Base-by-base conservation (phyloP, 2,329 filamentous ascomycete species). In the Pseudogymnoascus sp. region DNA sequence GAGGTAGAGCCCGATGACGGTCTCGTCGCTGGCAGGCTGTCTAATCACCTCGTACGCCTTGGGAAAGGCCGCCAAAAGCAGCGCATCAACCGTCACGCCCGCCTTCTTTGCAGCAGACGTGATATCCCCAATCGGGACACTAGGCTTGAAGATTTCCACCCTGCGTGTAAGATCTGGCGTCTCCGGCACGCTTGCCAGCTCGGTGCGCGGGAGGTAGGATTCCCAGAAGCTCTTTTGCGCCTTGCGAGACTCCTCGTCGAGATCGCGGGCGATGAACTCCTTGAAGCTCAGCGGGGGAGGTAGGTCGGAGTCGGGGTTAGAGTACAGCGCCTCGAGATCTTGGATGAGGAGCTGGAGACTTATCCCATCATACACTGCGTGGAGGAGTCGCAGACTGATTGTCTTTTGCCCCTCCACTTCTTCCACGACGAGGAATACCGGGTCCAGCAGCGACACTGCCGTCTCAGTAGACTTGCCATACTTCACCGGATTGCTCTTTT, bases 321-420 rank as follows among this genome's bases (percentile, higher is more conserved):
- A 75, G 75, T 72, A 85, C 36, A 77, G 66, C 4, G 69, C 65
- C 64, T 79, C 73, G 11, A 88, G 74, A 41, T 81, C 74, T 12
- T 80, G 71, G 22, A 91, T 76, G 5, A 96, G 75, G 0, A 80
- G 71, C 0, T 86, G 83, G 4, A 97, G 77, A 68, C 90, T 94
- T 64, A 95, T 80, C 5, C 87, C 92, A 72, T 97, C 93, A 70
- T 97, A 97, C 0, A 97, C 78, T 0, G 90, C 89, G 72, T 97
- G 92, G 66, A 96, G 92, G 4, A 97, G 87, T 25, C 79, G 79
- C 4, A 91, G 77, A 2, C 81, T 66, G 7, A 74, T 25, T 0
- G n/a, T 58, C 8, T 52, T 23, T 5, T 38, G 12, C 7, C 49
- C 23, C 3, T 60, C 64, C 1, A 4, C 12, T 11, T 65, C 60